A percentile compares a stretch with the other conserved stretches of the same genome.
These are phyloP conservation scores for Epichloe uncinata DNA, from an alignment of 2,329 filamentous ascomycete genomes.

Conservation along the genomic window DNA sequence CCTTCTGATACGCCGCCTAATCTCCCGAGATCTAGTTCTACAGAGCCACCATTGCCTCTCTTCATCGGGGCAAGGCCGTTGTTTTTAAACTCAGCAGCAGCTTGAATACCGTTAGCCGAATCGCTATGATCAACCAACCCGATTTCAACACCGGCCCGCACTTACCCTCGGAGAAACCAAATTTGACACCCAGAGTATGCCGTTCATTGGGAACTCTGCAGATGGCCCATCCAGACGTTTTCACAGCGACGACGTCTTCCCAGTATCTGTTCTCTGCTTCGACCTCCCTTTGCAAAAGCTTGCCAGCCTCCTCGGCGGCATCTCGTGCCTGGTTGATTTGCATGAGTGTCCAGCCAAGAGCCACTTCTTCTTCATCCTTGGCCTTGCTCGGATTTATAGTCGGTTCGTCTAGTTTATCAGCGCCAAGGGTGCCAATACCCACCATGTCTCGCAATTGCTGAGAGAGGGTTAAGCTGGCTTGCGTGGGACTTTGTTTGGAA, in stretches of 20 bases:
- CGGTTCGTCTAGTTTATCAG: constrained; percentile 50
- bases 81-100: constrained; percentile 44
- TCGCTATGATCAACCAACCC: not conserved
- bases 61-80: constrained; percentile 72
- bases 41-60: constrained; percentile 58
- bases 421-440: constrained; percentile 61
- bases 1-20: constrained; percentile 39
- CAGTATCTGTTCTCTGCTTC: constrained; percentile 75
- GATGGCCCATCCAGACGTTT: constrained; percentile 74
- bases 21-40: constrained; percentile 55
- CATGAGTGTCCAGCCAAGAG: constrained; percentile 64
- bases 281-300: constrained; percentile 63
- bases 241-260: constrained; percentile 71
- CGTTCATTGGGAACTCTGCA: constrained; percentile 62
- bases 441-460: constrained; percentile 55
- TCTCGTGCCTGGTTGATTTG: constrained; percentile 63
- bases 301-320: constrained; percentile 57
- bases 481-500: constrained; percentile 64
- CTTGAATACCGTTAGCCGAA: constrained; percentile 14
- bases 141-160: not conserved
- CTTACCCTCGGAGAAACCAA: constrained; percentile 69
- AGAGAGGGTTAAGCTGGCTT: constrained; percentile 58
- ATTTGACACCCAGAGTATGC: constrained; percentile 70
- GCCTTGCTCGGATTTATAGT: constrained; percentile 41
- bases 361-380: constrained; percentile 42